Percentiles rank a stretch among this genome's conserved stretches.
Conservation (phyloP, 1,139 yeast genomes). For the Saccharomycopsis phalli region DNA sequence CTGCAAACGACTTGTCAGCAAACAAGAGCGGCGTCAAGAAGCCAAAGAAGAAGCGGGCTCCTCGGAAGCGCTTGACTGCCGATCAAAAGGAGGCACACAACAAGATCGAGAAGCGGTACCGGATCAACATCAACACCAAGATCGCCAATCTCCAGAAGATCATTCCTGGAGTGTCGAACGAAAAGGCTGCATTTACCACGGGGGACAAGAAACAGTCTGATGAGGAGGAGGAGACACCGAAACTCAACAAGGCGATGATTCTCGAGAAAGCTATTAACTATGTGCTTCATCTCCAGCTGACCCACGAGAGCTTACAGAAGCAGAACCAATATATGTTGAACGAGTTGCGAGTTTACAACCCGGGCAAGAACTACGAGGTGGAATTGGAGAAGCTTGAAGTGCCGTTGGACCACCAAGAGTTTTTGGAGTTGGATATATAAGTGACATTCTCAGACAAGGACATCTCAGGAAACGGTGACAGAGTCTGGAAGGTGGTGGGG, state of each 20-base stretch:
- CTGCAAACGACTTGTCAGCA: conserved; percentile 4
- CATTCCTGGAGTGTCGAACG: conserved; percentile 55
- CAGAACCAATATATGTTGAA: conserved; percentile 26
- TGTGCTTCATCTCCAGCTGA: conserved; percentile 40
- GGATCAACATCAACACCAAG: conserved; percentile 66
- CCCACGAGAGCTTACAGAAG: conserved; percentile 31
- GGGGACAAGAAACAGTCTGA: conserved; percentile 19
- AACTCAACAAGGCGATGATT: conserved; percentile 54
- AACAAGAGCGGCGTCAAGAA: conserved; percentile 18
- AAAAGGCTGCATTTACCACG: conserved; percentile 50
- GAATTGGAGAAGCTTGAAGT: neutral
- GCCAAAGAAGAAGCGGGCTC: conserved; percentile 37
- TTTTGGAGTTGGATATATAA: conserved; percentile 4
- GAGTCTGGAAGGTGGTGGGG: no score
- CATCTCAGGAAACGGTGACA: neutral
- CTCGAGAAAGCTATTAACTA: conserved; percentile 60
- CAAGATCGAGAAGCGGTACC: conserved; percentile 59
- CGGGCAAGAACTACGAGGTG: conserved; percentile 4
- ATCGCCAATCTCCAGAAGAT: conserved; percentile 57
- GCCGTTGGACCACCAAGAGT: conserved; percentile 1
- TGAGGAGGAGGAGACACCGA: conserved; percentile 27
- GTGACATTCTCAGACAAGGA: neutral
- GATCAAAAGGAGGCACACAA: conserved; percentile 66
- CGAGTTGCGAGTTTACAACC: conserved; percentile 4
- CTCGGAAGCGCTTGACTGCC: conserved; percentile 49